These are phyloP conservation scores for Vitis hybrid DNA, from an alignment of 177 flowering plant genomes.

Conservation along the genomic window DNA sequence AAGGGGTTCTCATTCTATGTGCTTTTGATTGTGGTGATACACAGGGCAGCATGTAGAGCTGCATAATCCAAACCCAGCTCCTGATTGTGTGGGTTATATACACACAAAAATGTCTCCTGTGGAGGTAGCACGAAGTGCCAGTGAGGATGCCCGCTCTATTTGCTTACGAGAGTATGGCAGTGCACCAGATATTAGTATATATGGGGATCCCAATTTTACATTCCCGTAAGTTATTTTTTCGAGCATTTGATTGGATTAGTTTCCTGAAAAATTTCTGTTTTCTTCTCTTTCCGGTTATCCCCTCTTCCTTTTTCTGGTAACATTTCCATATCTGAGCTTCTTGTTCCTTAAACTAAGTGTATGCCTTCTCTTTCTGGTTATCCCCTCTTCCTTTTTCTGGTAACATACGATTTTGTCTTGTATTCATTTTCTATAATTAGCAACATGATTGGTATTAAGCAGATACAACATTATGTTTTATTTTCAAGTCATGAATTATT, in stretches of 20 bases:
- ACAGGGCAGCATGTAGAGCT: conserved; percentile 97
- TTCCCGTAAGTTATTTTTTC: conserved; percentile 64
- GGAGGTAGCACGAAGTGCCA: conserved; percentile 69
- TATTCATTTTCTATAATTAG: no score
- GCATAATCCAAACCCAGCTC: conserved; percentile 88
- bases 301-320: background rate
- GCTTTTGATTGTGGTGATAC: conserved; percentile 23
- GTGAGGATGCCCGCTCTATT: conserved; percentile 85
- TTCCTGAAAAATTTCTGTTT: background rate
- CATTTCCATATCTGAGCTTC: background rate
- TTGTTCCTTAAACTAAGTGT: no score
- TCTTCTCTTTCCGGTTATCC: background rate
- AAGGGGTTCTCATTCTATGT: conserved; percentile 7
- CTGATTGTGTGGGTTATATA: conserved; percentile 77
- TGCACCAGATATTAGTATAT: conserved; percentile 80
- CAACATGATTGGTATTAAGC: background rate
- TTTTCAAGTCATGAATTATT: no score
- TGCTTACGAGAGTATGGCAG: conserved; percentile 84
- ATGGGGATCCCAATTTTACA: conserved; percentile 83
- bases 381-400: no score
- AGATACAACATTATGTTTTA: no score
- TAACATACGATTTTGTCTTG: no score
- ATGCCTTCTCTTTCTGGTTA: no score
- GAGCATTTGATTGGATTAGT: background rate
- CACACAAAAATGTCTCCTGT: conserved; percentile 88